phyloP scores from a whole-genome alignment of 306 rosid genomes.

The Medicago truncatula region DNA sequence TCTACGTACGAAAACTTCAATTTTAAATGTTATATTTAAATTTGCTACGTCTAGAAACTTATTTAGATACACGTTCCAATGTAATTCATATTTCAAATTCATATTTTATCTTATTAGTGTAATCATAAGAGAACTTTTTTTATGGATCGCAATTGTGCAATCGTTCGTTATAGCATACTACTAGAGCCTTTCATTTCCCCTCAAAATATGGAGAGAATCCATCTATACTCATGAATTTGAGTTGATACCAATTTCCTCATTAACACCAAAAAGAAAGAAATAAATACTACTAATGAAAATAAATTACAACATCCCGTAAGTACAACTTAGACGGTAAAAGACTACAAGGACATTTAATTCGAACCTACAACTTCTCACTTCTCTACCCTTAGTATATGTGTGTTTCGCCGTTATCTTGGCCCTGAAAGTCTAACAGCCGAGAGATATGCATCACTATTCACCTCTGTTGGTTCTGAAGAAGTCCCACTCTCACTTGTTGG shows the following conservation, averaged over 20 bases:
- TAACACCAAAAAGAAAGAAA: background rate
- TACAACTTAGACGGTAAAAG: background rate
- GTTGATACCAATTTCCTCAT: background rate
- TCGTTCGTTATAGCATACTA: no score
- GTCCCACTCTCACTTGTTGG: constrained; percentile 66
- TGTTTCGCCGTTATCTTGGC: constrained; percentile 60
- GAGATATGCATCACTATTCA: constrained; percentile 65
- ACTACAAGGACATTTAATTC: background rate
- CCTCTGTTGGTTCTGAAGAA: constrained; percentile 79
- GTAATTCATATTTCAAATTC: no score
- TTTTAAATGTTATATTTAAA: no score
- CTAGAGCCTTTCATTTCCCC: no score
- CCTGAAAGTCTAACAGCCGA: constrained; percentile 85
- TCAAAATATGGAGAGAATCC: no score
- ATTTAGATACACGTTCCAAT: no score
- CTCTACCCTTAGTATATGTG: background rate
- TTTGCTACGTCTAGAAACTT: no score
- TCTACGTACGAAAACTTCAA: no score
- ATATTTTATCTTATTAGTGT: no score
- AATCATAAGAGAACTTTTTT: no score
- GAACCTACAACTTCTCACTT: background rate
- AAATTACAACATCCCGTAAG: background rate
- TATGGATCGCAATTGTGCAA: no score
- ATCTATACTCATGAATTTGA: background rate
- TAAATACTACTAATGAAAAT: no score